Evolutionary conservation across 2,329 filamentous ascomycete genomes (phyloP).

Genomic region (Daldinia sp.): DNA sequence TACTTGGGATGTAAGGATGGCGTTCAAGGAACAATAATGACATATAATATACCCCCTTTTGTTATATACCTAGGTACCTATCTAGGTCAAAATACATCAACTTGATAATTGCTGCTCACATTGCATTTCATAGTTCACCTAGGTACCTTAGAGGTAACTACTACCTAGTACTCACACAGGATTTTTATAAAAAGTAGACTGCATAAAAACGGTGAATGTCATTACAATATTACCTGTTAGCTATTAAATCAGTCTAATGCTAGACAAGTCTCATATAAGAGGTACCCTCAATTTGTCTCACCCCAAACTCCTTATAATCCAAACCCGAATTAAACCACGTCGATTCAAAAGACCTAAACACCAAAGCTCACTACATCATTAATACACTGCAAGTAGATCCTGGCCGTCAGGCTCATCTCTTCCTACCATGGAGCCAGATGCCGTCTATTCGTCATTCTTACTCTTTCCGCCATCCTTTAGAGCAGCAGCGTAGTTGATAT

Average conservation of each 20-base stretch:
- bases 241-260: slow-evolving; percentile 17
- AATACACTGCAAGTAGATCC: background rate
- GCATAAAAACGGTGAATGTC: background rate
- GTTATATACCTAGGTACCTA: background rate
- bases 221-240: slow-evolving; percentile 18
- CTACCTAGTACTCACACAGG: background rate
- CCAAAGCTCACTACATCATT: slow-evolving; percentile 2
- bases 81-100: no score
- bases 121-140: no score
- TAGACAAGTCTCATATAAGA: background rate
- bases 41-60: background rate
- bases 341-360: slow-evolving; percentile 2
- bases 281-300: background rate
- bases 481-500: slow-evolving; percentile 45
- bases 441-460: slow-evolving; percentile 11
- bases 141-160: no score
- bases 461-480: background rate
- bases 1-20: background rate
- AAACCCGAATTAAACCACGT: background rate
- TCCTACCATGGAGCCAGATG: background rate
- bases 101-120: no score
- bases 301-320: background rate
- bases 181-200: background rate
- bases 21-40: background rate
- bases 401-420: background rate